phyloP scores from a whole-genome alignment of 2,329 filamentous ascomycete species.

The Alternaria rosae region DNA sequence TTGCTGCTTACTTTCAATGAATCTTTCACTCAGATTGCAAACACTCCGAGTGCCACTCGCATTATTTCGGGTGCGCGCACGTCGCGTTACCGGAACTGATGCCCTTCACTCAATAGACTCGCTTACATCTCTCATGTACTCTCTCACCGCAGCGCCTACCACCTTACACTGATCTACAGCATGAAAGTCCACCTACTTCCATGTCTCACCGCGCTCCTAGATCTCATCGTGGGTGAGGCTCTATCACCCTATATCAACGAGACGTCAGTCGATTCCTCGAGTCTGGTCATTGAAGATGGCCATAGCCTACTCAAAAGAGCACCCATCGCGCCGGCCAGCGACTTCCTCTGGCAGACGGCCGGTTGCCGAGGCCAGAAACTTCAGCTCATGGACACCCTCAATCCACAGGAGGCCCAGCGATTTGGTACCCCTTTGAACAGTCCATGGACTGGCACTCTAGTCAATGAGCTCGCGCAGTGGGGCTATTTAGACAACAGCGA shows the following conservation, averaged over 20 bases:
- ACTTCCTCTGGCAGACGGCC: neutral
- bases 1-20: neutral
- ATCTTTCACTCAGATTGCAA: neutral
- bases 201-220: neutral
- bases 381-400: neutral
- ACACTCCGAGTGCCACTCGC: neutral
- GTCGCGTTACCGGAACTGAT: neutral
- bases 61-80: neutral
- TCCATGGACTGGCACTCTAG: neutral
- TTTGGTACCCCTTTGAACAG: neutral
- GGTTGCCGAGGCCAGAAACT: neutral
- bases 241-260: neutral
- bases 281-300: neutral
- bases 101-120: neutral
- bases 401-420: neutral
- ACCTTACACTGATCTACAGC: neutral
- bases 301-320: neutral
- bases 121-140: neutral
- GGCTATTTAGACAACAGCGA: neutral
- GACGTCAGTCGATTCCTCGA: neutral
- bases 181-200: neutral
- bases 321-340: neutral
- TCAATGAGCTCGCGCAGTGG: neutral
- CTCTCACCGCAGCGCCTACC: neutral
- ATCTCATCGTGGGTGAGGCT: neutral